These are phyloP conservation scores for Zychaea mexicana DNA, from an alignment of 371 early-diverging fungal species.

Conservation along the genomic window DNA sequence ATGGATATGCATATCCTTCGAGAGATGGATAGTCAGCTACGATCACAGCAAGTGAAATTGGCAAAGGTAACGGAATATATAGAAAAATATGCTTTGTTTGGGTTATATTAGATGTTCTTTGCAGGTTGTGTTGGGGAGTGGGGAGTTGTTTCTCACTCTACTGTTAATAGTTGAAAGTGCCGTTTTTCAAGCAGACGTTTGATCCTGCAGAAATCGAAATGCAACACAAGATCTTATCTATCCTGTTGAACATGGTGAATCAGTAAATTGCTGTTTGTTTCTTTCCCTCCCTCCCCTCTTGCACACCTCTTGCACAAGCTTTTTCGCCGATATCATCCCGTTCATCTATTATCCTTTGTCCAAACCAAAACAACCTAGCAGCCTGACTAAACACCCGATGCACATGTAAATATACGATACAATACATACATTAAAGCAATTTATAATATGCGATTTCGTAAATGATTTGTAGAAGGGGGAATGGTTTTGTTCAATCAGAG, in stretches of 20 bases:
- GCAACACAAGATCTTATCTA: constrained; percentile 41
- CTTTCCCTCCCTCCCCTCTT: neutral
- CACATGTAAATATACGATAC: neutral
- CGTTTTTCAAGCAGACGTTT: constrained; percentile 36
- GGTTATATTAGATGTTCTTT: neutral
- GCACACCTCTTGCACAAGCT: too few species aligned
- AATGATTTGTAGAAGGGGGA: neutral
- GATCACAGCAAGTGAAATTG: constrained; percentile 29
- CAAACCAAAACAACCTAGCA: too few species aligned
- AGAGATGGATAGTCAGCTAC: constrained; percentile 35
- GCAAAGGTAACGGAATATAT: constrained; percentile 15
- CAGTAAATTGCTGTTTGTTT: neutral
- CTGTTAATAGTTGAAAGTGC: constrained; percentile 37
- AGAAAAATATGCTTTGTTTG: neutral
- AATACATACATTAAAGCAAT: neutral
- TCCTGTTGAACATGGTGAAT: constrained; percentile 44
- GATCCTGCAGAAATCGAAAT: constrained; percentile 30
- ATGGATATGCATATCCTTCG: constrained; percentile 37
- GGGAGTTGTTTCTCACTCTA: too few species aligned
- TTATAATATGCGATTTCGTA: constrained; percentile 1
- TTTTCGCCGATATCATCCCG: too few species aligned
- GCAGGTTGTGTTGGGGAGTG: too few species aligned
- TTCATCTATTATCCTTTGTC: too few species aligned
- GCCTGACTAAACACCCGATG: too few species aligned
- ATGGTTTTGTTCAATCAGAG: neutral